phyloP scores from a whole-genome alignment of 345 rosid genomes.

The Lepidium sativum region DNA sequence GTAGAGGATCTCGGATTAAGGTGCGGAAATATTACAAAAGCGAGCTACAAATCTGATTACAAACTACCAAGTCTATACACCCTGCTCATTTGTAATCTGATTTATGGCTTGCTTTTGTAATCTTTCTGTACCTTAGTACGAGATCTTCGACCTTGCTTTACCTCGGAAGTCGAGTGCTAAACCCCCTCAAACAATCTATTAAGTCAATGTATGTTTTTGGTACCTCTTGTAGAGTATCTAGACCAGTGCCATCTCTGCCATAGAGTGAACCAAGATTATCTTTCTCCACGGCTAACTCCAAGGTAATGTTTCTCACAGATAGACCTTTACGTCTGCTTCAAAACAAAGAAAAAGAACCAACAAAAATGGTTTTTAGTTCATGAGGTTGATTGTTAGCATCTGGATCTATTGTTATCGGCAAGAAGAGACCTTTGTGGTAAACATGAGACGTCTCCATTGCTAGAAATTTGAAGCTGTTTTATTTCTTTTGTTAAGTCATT shows the following conservation, averaged over 20 bases:
- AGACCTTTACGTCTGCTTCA: constrained; percentile 34
- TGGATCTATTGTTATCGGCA: not conserved
- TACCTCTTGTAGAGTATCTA: constrained; percentile 45
- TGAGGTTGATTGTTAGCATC: not conserved
- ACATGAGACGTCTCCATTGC: constrained; percentile 15
- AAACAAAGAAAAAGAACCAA: not conserved
- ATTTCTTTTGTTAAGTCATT: constrained; percentile 21
- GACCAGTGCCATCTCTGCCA: constrained; percentile 50
- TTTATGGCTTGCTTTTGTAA: no score
- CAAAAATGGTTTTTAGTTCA: not conserved
- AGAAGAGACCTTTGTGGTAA: constrained; percentile 13
- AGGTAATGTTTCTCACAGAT: constrained; percentile 40
- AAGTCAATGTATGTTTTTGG: not conserved
- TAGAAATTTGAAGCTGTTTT: constrained; percentile 27
- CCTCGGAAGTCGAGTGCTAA: no score
- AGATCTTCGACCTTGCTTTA: no score
- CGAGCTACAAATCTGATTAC: no score
- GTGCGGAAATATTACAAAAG: no score
- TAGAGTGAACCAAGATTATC: constrained; percentile 37
- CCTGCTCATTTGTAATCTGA: no score
- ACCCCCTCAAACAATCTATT: not conserved
- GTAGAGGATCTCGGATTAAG: no score
- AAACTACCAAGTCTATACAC: no score
- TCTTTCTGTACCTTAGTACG: no score
- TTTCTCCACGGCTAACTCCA: constrained; percentile 40